Evolutionary conservation across 176 grass and related monocot genomes (phyloP).

Genomic region (Thinopyrum elongatum): DNA sequence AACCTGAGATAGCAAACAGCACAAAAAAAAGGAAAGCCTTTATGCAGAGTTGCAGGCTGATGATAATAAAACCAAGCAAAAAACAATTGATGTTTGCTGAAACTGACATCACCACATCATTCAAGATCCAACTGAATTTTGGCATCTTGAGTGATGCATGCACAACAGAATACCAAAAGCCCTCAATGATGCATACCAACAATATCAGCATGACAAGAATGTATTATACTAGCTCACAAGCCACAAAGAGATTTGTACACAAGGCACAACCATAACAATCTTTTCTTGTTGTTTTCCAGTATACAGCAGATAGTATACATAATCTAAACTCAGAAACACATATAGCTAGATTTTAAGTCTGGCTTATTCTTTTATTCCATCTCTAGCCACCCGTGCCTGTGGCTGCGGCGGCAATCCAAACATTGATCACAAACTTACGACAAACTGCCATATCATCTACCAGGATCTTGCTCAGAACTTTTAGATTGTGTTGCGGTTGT

Average conservation of each 20-base stretch:
- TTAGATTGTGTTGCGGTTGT: neutral
- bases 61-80: neutral
- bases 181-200: neutral
- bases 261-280: neutral
- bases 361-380: conserved; percentile 11
- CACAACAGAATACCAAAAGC: neutral
- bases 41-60: neutral
- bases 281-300: neutral
- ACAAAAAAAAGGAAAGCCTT: neutral
- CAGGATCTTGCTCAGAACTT: neutral
- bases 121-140: neutral
- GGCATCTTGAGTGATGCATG: neutral
- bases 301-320: neutral
- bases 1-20: neutral
- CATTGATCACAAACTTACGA: neutral
- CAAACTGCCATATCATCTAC: conserved; percentile 11
- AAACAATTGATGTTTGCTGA: neutral
- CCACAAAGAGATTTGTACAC: neutral
- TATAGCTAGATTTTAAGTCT: neutral
- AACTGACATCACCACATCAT: neutral
- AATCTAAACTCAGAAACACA: neutral
- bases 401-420: neutral
- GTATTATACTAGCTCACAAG: neutral
- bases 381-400: neutral
- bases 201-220: neutral